Evolutionary conservation across 225 moss, liverwort and hornwort genomes (phyloP).

Genomic region (Rhytidiadelphus loreus): DNA sequence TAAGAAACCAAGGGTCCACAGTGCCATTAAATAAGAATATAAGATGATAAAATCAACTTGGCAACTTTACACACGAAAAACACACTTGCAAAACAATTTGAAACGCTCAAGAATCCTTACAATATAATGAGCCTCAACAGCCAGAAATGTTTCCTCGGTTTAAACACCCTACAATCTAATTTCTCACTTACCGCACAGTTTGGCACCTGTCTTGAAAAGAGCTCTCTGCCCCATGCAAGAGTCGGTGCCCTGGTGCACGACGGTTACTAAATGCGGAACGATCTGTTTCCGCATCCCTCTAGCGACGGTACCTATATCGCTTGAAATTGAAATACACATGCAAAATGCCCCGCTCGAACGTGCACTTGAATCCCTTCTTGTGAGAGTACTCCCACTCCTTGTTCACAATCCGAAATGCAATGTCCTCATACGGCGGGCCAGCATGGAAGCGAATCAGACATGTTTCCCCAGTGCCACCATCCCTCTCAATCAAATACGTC

Average conservation of each 20-base stretch:
- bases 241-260: neutral
- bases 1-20: neutral
- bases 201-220: neutral
- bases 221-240: neutral
- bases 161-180: neutral
- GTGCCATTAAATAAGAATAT: neutral
- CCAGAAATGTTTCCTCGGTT: neutral
- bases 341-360: slow-evolving; percentile 87
- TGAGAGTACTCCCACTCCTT: slow-evolving; percentile 97
- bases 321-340: slow-evolving; percentile 97
- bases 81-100: neutral
- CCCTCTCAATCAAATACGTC: slow-evolving; percentile 67
- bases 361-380: slow-evolving; percentile 96
- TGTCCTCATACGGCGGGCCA: slow-evolving; percentile 94
- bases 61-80: neutral
- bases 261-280: neutral
- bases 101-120: neutral
- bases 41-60: neutral
- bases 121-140: neutral
- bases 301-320: slow-evolving; percentile 76
- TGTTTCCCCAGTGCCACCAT: slow-evolving; percentile 80
- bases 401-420: slow-evolving; percentile 91
- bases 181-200: neutral
- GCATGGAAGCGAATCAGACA: slow-evolving; percentile 89
- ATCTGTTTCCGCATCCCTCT: slow-evolving; percentile 8